phyloP scores from a whole-genome alignment of 2,329 filamentous ascomycete genomes.

The Aureobasidium uvarum region DNA sequence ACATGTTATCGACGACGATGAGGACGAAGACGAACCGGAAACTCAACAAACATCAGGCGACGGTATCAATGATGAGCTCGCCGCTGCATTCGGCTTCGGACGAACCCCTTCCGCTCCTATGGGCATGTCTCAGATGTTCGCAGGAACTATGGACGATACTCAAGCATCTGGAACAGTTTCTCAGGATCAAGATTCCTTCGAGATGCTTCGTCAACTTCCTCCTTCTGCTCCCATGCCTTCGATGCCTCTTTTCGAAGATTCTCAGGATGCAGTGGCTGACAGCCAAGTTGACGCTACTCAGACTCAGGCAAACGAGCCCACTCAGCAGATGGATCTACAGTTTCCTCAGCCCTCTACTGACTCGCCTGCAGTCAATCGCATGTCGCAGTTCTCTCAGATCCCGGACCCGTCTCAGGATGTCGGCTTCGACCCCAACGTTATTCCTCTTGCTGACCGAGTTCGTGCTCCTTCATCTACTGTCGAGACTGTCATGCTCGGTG shows the following conservation, averaged over 20 bases:
- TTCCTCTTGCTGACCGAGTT: constrained; percentile 41
- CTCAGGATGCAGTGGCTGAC: constrained; percentile 38
- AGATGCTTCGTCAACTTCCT: constrained; percentile 38
- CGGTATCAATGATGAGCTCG: constrained; percentile 35
- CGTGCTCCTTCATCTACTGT: constrained; percentile 64
- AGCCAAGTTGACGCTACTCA: constrained; percentile 25
- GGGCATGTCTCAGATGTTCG: constrained; percentile 85
- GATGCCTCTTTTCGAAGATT: constrained; percentile 37
- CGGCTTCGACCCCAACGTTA: constrained; percentile 70
- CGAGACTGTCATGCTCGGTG: constrained; percentile 63
- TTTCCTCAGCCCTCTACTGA: constrained; percentile 36
- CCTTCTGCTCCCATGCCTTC: constrained; percentile 36
- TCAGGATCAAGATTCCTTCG: constrained; percentile 49
- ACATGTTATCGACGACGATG: constrained; percentile 39
- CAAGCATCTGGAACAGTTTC: constrained; percentile 32
- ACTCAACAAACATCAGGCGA: constrained; percentile 29
- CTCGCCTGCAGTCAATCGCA: constrained; percentile 39
- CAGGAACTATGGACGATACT: constrained; percentile 72
- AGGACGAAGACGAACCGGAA: constrained; percentile 33
- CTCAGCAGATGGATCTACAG: constrained; percentile 41
- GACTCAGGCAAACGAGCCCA: constrained; percentile 31
- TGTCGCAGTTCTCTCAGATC: constrained; percentile 63
- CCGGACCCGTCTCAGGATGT: constrained; percentile 77
- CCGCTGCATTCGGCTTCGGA: constrained; percentile 44
- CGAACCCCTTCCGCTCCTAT: constrained; percentile 47